Base-by-base conservation (phyloP, 805 yeast genomes). In the Candida berthetii region DNA sequence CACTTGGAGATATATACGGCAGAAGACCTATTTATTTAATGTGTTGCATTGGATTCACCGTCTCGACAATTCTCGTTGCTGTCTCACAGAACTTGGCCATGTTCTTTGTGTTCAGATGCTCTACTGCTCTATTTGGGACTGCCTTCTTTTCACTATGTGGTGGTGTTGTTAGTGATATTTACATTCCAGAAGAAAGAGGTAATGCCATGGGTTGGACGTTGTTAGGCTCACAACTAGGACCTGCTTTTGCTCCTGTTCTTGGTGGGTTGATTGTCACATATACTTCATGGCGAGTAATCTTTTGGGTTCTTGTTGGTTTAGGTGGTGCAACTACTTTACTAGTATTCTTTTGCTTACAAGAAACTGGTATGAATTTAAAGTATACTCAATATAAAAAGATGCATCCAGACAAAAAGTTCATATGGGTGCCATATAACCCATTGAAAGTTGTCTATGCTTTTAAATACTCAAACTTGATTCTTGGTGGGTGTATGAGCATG, bases 61-160 rank as follows among this genome's bases (percentile, higher is more conserved):
- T 62, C 14, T 53, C 62, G 3, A 52, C 58, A 15, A 40, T 60
- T 3, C 42, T 68, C 4, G 69, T 69, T 4, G 81, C 77, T 0
- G 64, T 70, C 2, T 69, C 80, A 1, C 72, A 62, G 29, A 68
- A 78, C 47, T 50, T 78, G 35, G 72, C 76, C 3, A 75, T 74
- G 78, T 77, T 76, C 53, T 73, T 66, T 40, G 61, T 77, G 0
- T 76, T 76, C 45, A 57, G 83, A 50, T 64, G 72, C 5, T 39
- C 68, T 9, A 61, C 72, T 17, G 82, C 78, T 0, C 49, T 78
- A 8, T 70, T 72, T 50, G 82, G 81, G 4, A 74, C 82, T 2
- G 66, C 78, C 0, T 75, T 76, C 45, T 75, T 77, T 56, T 60
- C 74, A 31, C 63, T 76, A 24, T 81, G 80, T 3, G 79, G 78